A percentile compares a stretch with the other conserved stretches of the same genome.
These are phyloP conservation scores for Aspergillus sp. DNA, from an alignment of 2,329 filamentous ascomycete species.

Conservation along the genomic window DNA sequence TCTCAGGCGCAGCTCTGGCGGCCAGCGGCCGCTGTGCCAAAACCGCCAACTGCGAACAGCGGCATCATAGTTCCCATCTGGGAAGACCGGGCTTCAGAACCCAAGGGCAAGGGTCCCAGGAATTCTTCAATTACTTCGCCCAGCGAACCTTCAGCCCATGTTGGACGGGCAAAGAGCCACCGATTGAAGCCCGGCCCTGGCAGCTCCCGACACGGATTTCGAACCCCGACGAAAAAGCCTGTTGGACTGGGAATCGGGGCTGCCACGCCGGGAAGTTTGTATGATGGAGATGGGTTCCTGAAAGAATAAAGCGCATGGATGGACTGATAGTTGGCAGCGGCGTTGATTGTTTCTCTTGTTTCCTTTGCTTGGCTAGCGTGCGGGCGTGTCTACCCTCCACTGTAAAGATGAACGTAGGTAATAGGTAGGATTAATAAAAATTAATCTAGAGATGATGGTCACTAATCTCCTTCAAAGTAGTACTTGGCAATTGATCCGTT, in stretches of 20 bases:
- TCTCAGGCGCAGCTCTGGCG: constrained; percentile 1
- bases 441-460: not conserved
- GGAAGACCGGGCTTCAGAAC: constrained; percentile 36
- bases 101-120: constrained; percentile 12
- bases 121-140: constrained; percentile 18
- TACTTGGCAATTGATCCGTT: not conserved
- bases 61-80: constrained; percentile 41
- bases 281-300: constrained; percentile 45
- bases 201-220: constrained; percentile 23
- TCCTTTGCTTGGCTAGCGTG: constrained; percentile 10
- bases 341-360: constrained; percentile 2
- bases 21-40: constrained; percentile 14
- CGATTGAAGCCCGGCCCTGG: constrained; percentile 1
- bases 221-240: constrained; percentile 30
- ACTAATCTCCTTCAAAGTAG: not conserved
- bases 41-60: constrained; percentile 18
- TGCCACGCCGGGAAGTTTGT: constrained; percentile 50
- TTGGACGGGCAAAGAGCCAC: constrained; percentile 1
- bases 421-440: not conserved
- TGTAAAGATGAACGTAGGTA: constrained; percentile 24
- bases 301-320: constrained; percentile 30
- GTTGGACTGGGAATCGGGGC: constrained; percentile 33
- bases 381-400: constrained; percentile 9
- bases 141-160: constrained; percentile 11
- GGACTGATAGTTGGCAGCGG: not conserved